Percentiles rank a stretch among this genome's conserved stretches.
These are phyloP conservation scores for Ceratobasidium sp. DNA, from an alignment of 1,284 basidiomycete genomes.

Conservation along the genomic window DNA sequence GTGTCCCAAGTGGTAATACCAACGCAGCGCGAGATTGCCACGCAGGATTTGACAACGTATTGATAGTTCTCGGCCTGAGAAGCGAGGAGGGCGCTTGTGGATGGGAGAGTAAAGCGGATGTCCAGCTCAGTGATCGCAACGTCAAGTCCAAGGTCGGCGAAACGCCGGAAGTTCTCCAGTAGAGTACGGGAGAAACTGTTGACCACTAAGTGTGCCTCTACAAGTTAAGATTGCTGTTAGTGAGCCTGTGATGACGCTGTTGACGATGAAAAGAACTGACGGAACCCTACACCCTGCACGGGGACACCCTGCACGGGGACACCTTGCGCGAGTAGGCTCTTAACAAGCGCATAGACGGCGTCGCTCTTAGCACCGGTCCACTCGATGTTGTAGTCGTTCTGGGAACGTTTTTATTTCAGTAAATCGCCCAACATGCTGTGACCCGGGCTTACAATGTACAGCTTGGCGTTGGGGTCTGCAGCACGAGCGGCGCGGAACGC, in stretches of 20 bases:
- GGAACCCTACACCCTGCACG: slow-evolving; percentile 63
- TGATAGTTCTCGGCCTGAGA: slow-evolving; percentile 64
- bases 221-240: background rate
- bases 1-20: slow-evolving; percentile 44
- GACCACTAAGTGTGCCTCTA: slow-evolving; percentile 60
- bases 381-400: slow-evolving; percentile 42
- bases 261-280: slow-evolving; percentile 36
- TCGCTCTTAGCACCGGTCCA: slow-evolving; percentile 58
- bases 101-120: slow-evolving; percentile 60
- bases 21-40: slow-evolving; percentile 49
- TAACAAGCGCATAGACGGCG: slow-evolving; percentile 60
- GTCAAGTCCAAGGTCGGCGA: slow-evolving; percentile 64
- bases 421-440: background rate
- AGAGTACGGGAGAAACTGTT: slow-evolving; percentile 57
- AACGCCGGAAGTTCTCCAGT: slow-evolving; percentile 58
- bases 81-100: slow-evolving; percentile 58
- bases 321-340: slow-evolving; percentile 56
- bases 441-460: slow-evolving; percentile 53
- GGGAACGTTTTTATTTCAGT: background rate
- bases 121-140: slow-evolving; percentile 57
- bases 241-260: background rate
- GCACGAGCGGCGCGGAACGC: slow-evolving; percentile 60
- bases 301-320: slow-evolving; percentile 61
- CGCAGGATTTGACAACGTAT: slow-evolving; percentile 60
- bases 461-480: slow-evolving; percentile 59